Conservation (phyloP, 1,284 basidiomycete species). For the Pulchroboletus neoregius region DNA sequence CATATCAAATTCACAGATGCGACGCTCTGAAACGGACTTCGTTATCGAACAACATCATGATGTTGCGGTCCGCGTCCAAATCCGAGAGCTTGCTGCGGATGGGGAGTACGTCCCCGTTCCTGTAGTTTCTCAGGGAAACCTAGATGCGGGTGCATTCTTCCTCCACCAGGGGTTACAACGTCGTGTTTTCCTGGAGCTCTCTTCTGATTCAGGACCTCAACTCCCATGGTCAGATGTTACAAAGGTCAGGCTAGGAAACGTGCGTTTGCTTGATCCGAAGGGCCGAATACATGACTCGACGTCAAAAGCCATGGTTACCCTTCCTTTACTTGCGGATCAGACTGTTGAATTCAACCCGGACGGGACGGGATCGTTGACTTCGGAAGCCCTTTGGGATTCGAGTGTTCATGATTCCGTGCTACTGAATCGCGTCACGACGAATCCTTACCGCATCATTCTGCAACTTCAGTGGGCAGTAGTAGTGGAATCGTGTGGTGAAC, state of each 20-base stretch:
- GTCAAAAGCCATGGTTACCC: conserved; percentile 61
- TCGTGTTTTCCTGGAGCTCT: conserved; percentile 71
- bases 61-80: conserved; percentile 79
- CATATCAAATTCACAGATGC: conserved; percentile 53
- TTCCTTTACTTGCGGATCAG: conserved; percentile 74
- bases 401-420: conserved; percentile 85
- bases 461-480: conserved; percentile 76
- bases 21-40: conserved; percentile 88
- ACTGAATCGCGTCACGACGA: conserved; percentile 80
- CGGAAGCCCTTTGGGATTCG: conserved; percentile 87
- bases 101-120: conserved; percentile 85
- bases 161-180: conserved; percentile 93
- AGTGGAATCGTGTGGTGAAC: conserved; percentile 80
- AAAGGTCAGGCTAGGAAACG: conserved; percentile 75
- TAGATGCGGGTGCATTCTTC: conserved; percentile 85
- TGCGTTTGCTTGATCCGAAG: conserved; percentile 82
- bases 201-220: conserved; percentile 86
- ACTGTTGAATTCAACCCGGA: conserved; percentile 72
- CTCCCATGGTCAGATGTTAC: conserved; percentile 83
- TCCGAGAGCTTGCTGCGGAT: conserved; percentile 82
- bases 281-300: conserved; percentile 76
- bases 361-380: conserved; percentile 70
- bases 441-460: conserved; percentile 77
- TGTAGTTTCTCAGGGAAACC: conserved; percentile 70
- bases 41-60: conserved; percentile 88